phyloP scores from a whole-genome alignment of 176 grass and related monocot genomes.

The Poa pratensis region DNA sequence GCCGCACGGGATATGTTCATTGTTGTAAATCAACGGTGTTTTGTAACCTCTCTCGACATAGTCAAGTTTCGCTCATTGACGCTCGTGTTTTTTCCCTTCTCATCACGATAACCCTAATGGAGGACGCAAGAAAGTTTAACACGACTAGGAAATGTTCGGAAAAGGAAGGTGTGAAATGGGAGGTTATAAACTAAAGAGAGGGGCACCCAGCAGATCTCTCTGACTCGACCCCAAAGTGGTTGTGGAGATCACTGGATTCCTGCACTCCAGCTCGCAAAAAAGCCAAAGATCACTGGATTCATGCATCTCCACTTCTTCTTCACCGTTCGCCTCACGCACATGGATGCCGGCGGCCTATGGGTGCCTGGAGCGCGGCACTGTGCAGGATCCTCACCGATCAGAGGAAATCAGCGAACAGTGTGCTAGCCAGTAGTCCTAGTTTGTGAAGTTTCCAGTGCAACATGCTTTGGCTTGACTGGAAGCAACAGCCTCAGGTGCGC shows the following conservation, averaged over 20 bases:
- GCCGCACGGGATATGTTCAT: too few relatives aligned
- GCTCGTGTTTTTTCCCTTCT: too few relatives aligned
- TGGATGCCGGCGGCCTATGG: too few relatives aligned
- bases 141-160: not conserved
- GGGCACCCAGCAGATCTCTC: not conserved
- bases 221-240: not conserved
- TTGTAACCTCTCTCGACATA: too few relatives aligned
- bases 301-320: too few relatives aligned
- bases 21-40: too few relatives aligned
- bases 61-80: too few relatives aligned
- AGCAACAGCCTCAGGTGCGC: slow-evolving; percentile 4
- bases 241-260: not conserved
- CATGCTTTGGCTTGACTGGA: slow-evolving; percentile 12
- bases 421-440: not conserved
- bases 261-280: not conserved
- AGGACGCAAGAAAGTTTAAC: not conserved
- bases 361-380: too few relatives aligned
- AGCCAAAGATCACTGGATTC: not conserved
- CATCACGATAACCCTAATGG: slow-evolving; percentile 4
- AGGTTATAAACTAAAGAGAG: slow-evolving; percentile 27
- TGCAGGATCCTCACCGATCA: not conserved
- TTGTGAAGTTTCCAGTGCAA: not conserved
- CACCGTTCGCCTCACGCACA: too few relatives aligned
- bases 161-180: not conserved
- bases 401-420: not conserved